Evolutionary conservation across 2,329 filamentous ascomycete species (phyloP), one percentile per base, ranked within the genome.

Genomic region (Arthroderma sp.): DNA sequence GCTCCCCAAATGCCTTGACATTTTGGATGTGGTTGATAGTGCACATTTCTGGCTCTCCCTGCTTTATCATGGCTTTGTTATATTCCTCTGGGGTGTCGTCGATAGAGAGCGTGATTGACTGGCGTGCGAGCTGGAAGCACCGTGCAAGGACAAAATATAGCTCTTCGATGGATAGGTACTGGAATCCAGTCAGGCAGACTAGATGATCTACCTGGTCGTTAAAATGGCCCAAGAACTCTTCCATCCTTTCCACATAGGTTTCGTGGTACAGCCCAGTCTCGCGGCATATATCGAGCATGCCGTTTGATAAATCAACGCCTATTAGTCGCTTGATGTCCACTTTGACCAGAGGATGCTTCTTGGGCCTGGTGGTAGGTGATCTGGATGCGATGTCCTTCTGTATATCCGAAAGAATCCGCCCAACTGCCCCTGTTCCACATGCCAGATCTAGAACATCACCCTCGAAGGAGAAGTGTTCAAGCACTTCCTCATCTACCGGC

Each of bases 401-500:
- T 3, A 22, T 22, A n/a, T 47, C 44, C 27, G 37, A 33, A 15
- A 54, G 40, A 1, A 42, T n/a, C 3, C 47, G 46, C n/a, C 53
- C 53, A 28, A 53, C 43, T 9, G 45, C 11, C 5, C 53, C 53
- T 4, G 46, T 53, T 34, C 53, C 53, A 36, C 50, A 52, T 6
- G 44, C 53, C 5, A 55, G 42, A 43, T 54, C 52, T 4, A 54
- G 43, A n/a, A 49, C 40, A 28, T 47, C 49, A 3, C 52, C 51
- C 3, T 31, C 39, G 7, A 49, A 46, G 9, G 45, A 29, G 6
- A 43, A 43, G 4, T 36, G 9, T 33, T 32, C 9, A 10, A 43
- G 29, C n/a, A 38, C 8, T 11, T 40, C 36, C 28, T 29, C n/a
- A 10, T 40, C 10, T 27, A 42, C 37, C n/a, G n/a, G 36, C 5